Evolutionary conservation across 2,329 filamentous ascomycete species (phyloP), one percentile per base, ranked within the genome.

Genomic region (Fusarium temperatum): DNA sequence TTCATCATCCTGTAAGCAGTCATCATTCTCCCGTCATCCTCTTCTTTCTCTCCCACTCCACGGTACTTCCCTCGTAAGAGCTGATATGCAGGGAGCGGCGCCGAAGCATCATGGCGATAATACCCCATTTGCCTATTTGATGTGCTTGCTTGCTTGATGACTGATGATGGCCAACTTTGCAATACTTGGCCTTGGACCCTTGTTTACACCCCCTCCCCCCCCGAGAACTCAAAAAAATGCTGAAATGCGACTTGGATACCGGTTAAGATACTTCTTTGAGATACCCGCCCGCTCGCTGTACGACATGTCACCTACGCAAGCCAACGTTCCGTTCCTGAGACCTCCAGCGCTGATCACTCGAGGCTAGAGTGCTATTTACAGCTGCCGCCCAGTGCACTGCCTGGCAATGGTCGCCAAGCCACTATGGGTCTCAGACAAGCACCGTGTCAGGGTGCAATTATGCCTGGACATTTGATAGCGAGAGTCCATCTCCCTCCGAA

Each of bases 21-120:
- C 54, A 50, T 72, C 64, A 58, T 74, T 70, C 63, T 73, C 60
- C 56, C 51, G 66, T 77, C 71, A 68, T 70, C 32, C 32, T 36
- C 50, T 36, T 26, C 24, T 24, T 51, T 20, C 18, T 62, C 48
- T 54, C 59, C 39, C 63, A 54, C 57, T 44, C 51, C 26, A 26
- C 45, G 26, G 42, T 24, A 30, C 15, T 50, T 47, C 59, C 68
- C 67, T 66, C 61, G 70, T 66, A 53, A 67, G 70, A 76, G 73
- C 73, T 77, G 76, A 77, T 77, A 63, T 76, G 66, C 76, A 77
- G 73, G 73, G 64, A 74, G 68, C 67, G 55, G 63, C 44, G 45
- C 36, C 41, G 63, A 48, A 69, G 45, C 57, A 47, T 42, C 50
- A 60, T 68, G 65, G 66, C 50, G 51, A 62, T 55, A 32, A 66